A percentile compares a stretch with the other conserved stretches of the same genome.
Evolutionary conservation across 257 asterid species (phyloP).

Genomic region (Voacanga thouarsii): DNA sequence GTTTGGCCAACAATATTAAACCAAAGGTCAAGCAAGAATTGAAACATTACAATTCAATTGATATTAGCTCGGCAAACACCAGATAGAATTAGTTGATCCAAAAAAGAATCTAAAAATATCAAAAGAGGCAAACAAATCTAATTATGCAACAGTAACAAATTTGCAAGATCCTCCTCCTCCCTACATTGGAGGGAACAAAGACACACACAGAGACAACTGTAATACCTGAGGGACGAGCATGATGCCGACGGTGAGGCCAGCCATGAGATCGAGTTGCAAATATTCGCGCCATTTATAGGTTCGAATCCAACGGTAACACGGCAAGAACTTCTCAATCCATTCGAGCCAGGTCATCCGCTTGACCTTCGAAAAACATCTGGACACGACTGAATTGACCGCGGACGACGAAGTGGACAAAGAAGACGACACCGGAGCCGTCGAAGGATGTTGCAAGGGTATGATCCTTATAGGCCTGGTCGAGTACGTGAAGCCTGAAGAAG

Average conservation of each 20-base stretch:
- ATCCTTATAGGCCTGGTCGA: slow-evolving; percentile 49
- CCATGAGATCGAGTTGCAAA: slow-evolving; percentile 85
- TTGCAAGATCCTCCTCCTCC: neutral
- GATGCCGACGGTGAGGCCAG: slow-evolving; percentile 94
- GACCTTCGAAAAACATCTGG: slow-evolving; percentile 60
- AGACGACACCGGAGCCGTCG: slow-evolving; percentile 18
- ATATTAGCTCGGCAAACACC: neutral
- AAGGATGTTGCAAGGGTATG: slow-evolving; percentile 78
- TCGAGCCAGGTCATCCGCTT: slow-evolving; percentile 63
- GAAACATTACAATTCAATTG: neutral
- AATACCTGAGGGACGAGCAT: slow-evolving; percentile 98
- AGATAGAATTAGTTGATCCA: too few species aligned
- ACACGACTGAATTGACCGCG: slow-evolving; percentile 12
- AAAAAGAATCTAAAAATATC: neutral
- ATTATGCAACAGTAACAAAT: neutral
- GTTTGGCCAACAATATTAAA: neutral
- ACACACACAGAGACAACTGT: neutral
- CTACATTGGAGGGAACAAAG: neutral
- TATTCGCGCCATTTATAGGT: slow-evolving; percentile 79
- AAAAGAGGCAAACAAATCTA: too few species aligned
- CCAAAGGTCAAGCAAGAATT: too few species aligned
- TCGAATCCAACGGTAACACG: slow-evolving; percentile 91
- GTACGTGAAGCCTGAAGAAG: slow-evolving; percentile 7
- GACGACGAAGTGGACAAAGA: slow-evolving; percentile 8
- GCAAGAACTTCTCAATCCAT: slow-evolving; percentile 74